Evolutionary conservation across 805 yeast genomes (phyloP).

Genomic region (Lachancea lanzarotensis): DNA sequence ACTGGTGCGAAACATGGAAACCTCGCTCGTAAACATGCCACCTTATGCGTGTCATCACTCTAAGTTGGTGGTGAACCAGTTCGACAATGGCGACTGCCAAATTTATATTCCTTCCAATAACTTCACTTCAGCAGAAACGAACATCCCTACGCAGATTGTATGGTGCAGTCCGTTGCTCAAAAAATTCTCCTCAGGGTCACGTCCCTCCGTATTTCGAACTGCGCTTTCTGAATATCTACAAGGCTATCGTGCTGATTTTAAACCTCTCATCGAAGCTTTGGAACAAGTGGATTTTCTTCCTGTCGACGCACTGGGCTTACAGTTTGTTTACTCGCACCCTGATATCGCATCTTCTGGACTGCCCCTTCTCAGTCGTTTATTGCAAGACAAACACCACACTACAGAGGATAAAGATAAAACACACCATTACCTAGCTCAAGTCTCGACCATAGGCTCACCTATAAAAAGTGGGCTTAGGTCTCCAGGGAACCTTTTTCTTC

Average conservation of each 20-base stretch:
- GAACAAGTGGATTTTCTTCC: constrained; percentile 38
- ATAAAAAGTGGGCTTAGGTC: constrained; percentile 9
- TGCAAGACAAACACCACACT: constrained; percentile 21
- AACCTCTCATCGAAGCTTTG: constrained; percentile 23
- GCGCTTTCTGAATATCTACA: constrained; percentile 41
- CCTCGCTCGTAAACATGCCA: constrained; percentile 28
- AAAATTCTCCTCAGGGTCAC: neutral
- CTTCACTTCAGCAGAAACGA: constrained; percentile 47
- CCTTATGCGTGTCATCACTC: constrained; percentile 54
- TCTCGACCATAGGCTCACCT: constrained; percentile 30
- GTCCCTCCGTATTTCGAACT: constrained; percentile 35
- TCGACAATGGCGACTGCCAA: constrained; percentile 39
- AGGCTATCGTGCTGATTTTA: constrained; percentile 32
- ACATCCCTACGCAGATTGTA: constrained; percentile 55
- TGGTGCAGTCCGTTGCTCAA: constrained; percentile 51
- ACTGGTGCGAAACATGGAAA: constrained; percentile 2
- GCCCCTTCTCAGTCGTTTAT: constrained; percentile 12
- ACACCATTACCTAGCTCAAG: constrained; percentile 30
- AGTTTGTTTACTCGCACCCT: constrained; percentile 52
- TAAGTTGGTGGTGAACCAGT: constrained; percentile 58
- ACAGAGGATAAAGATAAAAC: constrained; percentile 9
- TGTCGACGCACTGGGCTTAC: constrained; percentile 36
- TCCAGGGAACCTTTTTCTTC: constrained; percentile 20
- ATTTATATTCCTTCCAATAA: constrained; percentile 57
- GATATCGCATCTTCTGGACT: constrained; percentile 22